Evolutionary conservation across 768 basidiomycete genomes (phyloP).

Genomic region (Hericium erinaceus): DNA sequence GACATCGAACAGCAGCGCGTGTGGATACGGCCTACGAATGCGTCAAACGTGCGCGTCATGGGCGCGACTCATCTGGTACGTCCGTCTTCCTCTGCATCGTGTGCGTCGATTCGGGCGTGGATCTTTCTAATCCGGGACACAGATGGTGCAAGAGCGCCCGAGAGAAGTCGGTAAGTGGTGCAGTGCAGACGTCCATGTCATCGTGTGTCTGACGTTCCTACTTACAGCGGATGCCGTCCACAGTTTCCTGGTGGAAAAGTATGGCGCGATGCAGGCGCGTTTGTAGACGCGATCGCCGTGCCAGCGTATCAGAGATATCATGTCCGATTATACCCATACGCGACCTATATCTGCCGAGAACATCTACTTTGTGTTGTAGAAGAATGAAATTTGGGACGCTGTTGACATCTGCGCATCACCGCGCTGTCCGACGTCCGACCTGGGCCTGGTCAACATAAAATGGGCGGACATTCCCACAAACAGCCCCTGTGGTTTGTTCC

Average conservation of each 20-base stretch:
- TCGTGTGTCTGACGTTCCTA: not conserved
- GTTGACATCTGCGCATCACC: too few species aligned
- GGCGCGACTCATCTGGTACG: conserved; percentile 23
- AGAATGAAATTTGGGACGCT: too few species aligned
- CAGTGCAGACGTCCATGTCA: not conserved
- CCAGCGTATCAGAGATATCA: too few species aligned
- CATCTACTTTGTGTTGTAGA: too few species aligned
- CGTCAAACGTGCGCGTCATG: conserved; percentile 22
- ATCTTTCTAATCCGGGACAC: not conserved
- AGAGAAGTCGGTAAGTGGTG: conserved; percentile 11
- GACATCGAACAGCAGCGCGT: conserved; percentile 13
- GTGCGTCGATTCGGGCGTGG: not conserved
- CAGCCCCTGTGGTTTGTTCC: too few species aligned
- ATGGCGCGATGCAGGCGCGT: not conserved
- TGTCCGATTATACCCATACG: too few species aligned
- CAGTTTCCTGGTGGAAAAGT: conserved; percentile 3
- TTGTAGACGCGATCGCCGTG: not conserved
- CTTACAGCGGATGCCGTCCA: conserved; percentile 10
- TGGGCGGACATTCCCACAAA: too few species aligned
- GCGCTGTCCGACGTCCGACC: too few species aligned
- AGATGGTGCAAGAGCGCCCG: conserved; percentile 12
- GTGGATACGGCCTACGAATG: conserved; percentile 27
- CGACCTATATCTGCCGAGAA: too few species aligned
- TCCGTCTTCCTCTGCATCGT: not conserved
- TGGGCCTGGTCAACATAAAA: too few species aligned